Conservation (phyloP, 441 rosid genomes). For the Brassica hybrid region DNA sequence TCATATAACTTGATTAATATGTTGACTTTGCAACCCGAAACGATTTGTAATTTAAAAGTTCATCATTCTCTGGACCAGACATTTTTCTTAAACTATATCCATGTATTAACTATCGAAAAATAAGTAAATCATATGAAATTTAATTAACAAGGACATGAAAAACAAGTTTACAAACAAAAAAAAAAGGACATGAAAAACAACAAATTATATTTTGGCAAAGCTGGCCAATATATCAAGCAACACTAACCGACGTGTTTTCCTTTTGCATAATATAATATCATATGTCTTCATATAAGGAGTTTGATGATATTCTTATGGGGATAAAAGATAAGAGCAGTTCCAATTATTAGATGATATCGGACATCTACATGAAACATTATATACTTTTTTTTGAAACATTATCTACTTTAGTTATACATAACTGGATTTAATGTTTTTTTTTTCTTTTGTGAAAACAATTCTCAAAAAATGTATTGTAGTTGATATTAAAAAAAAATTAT, state of each 20-base stretch:
- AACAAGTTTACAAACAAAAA: too few species aligned
- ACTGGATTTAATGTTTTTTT: too few species aligned
- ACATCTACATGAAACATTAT: not conserved
- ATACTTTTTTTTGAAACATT: too few species aligned
- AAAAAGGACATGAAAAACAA: not conserved
- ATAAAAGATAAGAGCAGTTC: constrained; percentile 1
- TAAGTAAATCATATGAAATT: not conserved
- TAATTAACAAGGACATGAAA: not conserved
- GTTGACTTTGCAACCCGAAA: constrained; percentile 24
- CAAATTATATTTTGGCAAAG: not conserved
- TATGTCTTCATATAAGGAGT: not conserved
- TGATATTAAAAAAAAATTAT: too few species aligned
- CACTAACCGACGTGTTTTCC: not conserved
- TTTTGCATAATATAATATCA: not conserved
- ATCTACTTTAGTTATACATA: too few species aligned
- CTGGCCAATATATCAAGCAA: not conserved
- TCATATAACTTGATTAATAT: constrained; percentile 16
- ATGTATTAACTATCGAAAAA: not conserved
- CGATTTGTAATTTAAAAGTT: not conserved
- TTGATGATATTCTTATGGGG: constrained; percentile 17
- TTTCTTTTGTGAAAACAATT: not conserved
- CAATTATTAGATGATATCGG: not conserved
- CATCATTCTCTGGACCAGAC: constrained; percentile 12
- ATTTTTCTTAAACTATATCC: constrained; percentile 6
- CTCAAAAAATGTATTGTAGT: not conserved